These are phyloP conservation scores for Phytomonas sp. DNA, from an alignment of 208 protist genomes.

Conservation along the genomic window DNA sequence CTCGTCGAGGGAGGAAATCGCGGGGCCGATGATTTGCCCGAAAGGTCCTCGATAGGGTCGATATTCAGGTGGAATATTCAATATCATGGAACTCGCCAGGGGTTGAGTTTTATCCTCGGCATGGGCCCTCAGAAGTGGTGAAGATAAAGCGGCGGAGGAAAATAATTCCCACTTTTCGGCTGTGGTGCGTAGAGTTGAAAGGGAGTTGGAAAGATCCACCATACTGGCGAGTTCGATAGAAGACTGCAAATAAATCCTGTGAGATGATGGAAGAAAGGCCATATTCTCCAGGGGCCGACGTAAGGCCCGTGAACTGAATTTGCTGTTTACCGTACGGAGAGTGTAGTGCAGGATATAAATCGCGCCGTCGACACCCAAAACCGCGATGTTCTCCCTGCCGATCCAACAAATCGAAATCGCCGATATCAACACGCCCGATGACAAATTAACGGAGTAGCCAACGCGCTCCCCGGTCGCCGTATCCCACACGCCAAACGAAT, in stretches of 20 bases:
- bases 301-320: slow-evolving; percentile 37
- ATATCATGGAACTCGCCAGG: slow-evolving; percentile 34
- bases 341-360: slow-evolving; percentile 45
- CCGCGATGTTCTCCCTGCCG: slow-evolving; percentile 28
- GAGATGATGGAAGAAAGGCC: slow-evolving; percentile 62
- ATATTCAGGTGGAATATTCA: slow-evolving; percentile 16
- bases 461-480: slow-evolving; percentile 35
- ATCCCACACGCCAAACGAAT: slow-evolving; percentile 55
- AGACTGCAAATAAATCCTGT: slow-evolving; percentile 68
- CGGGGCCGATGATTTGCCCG: slow-evolving; percentile 55
- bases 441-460: slow-evolving; percentile 22
- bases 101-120: background rate
- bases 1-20: slow-evolving; percentile 33
- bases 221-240: slow-evolving; percentile 16
- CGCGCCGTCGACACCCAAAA: slow-evolving; percentile 41
- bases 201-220: background rate
- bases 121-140: background rate
- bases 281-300: slow-evolving; percentile 60
- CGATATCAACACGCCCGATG: slow-evolving; percentile 11
- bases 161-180: background rate
- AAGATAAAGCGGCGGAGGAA: too few species aligned
- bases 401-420: slow-evolving; percentile 35
- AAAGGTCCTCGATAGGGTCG: slow-evolving; percentile 70
- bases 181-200: background rate
- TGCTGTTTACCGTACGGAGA: slow-evolving; percentile 56